Evolutionary conservation across 768 basidiomycete genomes (phyloP).

Genomic region (Floccularia luteovirens): DNA sequence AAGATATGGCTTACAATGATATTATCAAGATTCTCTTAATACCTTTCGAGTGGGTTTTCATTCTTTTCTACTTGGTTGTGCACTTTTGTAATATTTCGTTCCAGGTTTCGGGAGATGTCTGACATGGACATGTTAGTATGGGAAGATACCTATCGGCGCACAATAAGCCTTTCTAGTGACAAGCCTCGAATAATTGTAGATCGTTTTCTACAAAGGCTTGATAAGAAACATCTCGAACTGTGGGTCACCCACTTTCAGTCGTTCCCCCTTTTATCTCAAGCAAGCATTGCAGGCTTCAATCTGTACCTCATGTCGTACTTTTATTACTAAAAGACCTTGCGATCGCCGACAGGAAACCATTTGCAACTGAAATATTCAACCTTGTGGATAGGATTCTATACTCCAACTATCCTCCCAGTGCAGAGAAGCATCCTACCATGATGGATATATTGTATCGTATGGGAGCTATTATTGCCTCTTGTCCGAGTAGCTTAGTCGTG

Average conservation of each 20-base stretch:
- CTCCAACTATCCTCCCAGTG: conserved; percentile 22
- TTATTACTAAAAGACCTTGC: neutral
- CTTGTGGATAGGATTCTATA: conserved; percentile 21
- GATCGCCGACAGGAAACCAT: neutral
- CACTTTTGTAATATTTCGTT: conserved; percentile 4
- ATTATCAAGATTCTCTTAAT: conserved; percentile 35
- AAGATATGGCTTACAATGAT: conserved; percentile 27
- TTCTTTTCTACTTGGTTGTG: neutral
- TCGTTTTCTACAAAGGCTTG: conserved; percentile 18
- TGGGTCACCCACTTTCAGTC: conserved; percentile 2
- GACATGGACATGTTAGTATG: conserved; percentile 12
- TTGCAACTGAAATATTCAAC: conserved; percentile 13
- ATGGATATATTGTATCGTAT: conserved; percentile 28
- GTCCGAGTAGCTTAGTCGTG: conserved; percentile 19
- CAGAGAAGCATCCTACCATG: conserved; percentile 13
- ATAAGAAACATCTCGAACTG: conserved; percentile 10
- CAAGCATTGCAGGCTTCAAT: neutral
- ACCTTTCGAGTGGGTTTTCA: conserved; percentile 35
- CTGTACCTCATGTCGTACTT: neutral
- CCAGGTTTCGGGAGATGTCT: conserved; percentile 39
- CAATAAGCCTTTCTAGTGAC: neutral
- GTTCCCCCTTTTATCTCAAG: neutral
- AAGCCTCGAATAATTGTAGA: conserved; percentile 13
- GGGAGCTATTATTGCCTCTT: conserved; percentile 21
- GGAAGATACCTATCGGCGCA: conserved; percentile 12